These are phyloP conservation scores for Penicillium cosmopolitanum DNA, from an alignment of 495 filamentous ascomycete genomes.

Conservation along the genomic window DNA sequence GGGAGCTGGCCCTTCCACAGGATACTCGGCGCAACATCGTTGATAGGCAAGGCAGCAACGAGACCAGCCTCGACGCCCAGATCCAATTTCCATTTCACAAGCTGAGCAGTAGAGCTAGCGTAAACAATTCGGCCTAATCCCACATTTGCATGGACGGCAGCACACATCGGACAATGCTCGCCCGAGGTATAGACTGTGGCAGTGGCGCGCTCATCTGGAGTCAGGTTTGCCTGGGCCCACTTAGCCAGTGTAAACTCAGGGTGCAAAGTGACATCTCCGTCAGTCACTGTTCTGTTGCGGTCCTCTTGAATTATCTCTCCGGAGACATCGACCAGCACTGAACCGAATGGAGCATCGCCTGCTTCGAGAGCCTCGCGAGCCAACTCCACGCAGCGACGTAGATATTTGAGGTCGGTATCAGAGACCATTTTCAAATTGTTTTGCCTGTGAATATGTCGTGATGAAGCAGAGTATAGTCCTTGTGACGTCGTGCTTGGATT, in stretches of 20 bases:
- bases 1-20: constrained; percentile 20
- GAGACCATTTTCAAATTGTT: constrained; percentile 13
- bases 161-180: constrained; percentile 42
- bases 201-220: constrained; percentile 24
- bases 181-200: constrained; percentile 38
- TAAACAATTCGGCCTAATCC: constrained; percentile 36
- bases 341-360: constrained; percentile 37
- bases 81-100: constrained; percentile 17
- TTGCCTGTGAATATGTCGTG: not conserved
- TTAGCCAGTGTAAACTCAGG: constrained; percentile 21
- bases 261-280: constrained; percentile 19
- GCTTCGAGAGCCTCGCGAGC: constrained; percentile 33
- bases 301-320: constrained; percentile 20
- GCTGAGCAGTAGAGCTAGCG: constrained; percentile 21
- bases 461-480: not conserved
- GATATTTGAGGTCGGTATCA: constrained; percentile 16
- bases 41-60: constrained; percentile 16
- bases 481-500: not conserved
- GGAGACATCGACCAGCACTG: constrained; percentile 18
- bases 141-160: constrained; percentile 33
- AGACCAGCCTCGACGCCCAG: constrained; percentile 9
- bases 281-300: constrained; percentile 22
- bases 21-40: constrained; percentile 18
- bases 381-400: constrained; percentile 28
- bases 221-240: constrained; percentile 28